Percentiles rank a stretch among this genome's conserved stretches.
Evolutionary conservation across 192 early-diverging fungal genomes (phyloP).

Genomic region (Coemansia sp.): DNA sequence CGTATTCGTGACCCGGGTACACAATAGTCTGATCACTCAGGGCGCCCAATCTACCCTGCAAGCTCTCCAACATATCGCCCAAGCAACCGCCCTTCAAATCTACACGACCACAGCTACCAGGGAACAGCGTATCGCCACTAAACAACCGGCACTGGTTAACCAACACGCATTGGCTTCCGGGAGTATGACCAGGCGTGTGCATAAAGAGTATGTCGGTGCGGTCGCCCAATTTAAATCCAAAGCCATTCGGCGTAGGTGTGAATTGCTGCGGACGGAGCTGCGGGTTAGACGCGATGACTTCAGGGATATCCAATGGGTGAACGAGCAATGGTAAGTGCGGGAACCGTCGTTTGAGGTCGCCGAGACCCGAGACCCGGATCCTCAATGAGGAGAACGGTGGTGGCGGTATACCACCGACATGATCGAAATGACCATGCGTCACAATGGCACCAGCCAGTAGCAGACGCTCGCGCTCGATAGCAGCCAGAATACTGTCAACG

Average conservation of each 20-base stretch:
- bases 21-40: slow-evolving; percentile 72
- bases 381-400: slow-evolving; percentile 80
- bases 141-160: slow-evolving; percentile 77
- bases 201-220: slow-evolving; percentile 68
- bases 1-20: slow-evolving; percentile 92
- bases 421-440: slow-evolving; percentile 90
- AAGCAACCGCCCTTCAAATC: slow-evolving; percentile 81
- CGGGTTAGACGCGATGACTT: slow-evolving; percentile 70
- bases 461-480: slow-evolving; percentile 61
- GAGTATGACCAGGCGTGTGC: slow-evolving; percentile 94
- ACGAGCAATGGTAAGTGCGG: slow-evolving; percentile 77
- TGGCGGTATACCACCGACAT: slow-evolving; percentile 83
- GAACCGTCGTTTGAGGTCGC: slow-evolving; percentile 69
- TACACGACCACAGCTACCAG: slow-evolving; percentile 74
- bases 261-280: slow-evolving; percentile 60
- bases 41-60: slow-evolving; percentile 61
- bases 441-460: slow-evolving; percentile 74
- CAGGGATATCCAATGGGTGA: slow-evolving; percentile 76
- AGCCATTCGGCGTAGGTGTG: slow-evolving; percentile 63
- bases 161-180: slow-evolving; percentile 82
- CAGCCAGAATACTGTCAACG: slow-evolving; percentile 76
- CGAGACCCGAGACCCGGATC: slow-evolving; percentile 78
- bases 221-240: slow-evolving; percentile 56
- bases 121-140: slow-evolving; percentile 88
- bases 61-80: slow-evolving; percentile 69